Evolutionary conservation across 805 yeast genomes (phyloP).

Genomic region (Myxozyma nipponensis): DNA sequence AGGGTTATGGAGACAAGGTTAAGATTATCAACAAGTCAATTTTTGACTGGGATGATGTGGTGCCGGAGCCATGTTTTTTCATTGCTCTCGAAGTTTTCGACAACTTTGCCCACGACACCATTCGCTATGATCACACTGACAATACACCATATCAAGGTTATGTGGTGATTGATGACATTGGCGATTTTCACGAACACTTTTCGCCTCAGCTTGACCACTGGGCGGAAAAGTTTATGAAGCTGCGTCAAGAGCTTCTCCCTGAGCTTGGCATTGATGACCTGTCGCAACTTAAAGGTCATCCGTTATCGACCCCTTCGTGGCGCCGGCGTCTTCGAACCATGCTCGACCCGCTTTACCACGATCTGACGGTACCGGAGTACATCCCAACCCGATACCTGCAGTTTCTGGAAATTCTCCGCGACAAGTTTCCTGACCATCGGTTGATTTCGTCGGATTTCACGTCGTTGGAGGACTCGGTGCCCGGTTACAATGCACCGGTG

Average conservation of each 20-base stretch:
- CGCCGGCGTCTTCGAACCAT: constrained; percentile 46
- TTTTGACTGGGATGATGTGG: constrained; percentile 60
- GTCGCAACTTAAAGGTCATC: constrained; percentile 47
- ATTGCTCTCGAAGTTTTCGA: constrained; percentile 81
- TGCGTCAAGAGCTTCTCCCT: constrained; percentile 43
- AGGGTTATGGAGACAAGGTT: constrained; percentile 54
- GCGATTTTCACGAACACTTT: constrained; percentile 72
- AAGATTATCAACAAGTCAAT: constrained; percentile 70
- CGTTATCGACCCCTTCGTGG: constrained; percentile 50
- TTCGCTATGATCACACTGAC: constrained; percentile 66
- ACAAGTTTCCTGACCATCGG: constrained; percentile 70
- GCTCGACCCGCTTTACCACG: constrained; percentile 62
- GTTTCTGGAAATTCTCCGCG: constrained; percentile 58
- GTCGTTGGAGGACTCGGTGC: constrained; percentile 38
- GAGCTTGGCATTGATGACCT: constrained; percentile 35
- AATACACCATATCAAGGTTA: constrained; percentile 72
- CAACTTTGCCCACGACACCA: constrained; percentile 76
- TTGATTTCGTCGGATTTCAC: constrained; percentile 71
- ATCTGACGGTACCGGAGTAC: constrained; percentile 67
- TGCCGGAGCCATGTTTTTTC: constrained; percentile 58
- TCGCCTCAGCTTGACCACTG: constrained; percentile 32
- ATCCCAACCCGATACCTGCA: constrained; percentile 73
- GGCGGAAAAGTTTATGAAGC: constrained; percentile 50
- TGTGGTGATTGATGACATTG: constrained; percentile 65
- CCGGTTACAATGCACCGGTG: constrained; percentile 69